phyloP scores from a whole-genome alignment of 176 grass and related monocot species.

The Oryza officinalis region DNA sequence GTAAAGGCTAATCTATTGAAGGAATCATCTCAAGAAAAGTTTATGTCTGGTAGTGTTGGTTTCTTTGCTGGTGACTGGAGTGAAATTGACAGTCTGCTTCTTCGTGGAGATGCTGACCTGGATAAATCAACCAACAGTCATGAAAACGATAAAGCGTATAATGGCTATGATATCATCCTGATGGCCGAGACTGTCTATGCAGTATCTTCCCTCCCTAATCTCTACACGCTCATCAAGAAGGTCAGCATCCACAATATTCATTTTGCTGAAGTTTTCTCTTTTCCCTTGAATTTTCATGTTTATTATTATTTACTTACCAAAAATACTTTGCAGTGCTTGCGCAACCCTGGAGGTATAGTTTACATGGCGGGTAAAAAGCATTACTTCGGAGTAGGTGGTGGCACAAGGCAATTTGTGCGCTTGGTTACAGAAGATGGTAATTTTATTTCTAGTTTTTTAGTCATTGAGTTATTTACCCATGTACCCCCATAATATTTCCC shows the following conservation, averaged over 20 bases:
- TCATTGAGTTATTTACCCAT: conserved; percentile 27
- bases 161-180: conserved; percentile 87
- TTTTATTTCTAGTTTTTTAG: conserved; percentile 24
- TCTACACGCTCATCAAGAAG: conserved; percentile 82
- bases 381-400: conserved; percentile 98
- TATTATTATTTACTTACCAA: conserved; percentile 11
- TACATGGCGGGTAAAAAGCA: conserved; percentile 96
- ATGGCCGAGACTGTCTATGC: conserved; percentile 96
- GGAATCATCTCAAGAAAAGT: conserved; percentile 40
- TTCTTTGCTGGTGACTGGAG: conserved; percentile 97
- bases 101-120: conserved; percentile 35
- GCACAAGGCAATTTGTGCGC: conserved; percentile 82
- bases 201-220: conserved; percentile 67
- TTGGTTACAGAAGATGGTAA: conserved; percentile 95
- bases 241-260: conserved; percentile 31
- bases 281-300: neutral
- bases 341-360: conserved; percentile 52
- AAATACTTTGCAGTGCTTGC: conserved; percentile 57
- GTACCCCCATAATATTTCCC: neutral
- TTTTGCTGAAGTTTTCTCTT: conserved; percentile 17
- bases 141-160: conserved; percentile 26
- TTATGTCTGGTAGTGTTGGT: conserved; percentile 42
- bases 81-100: conserved; percentile 78
- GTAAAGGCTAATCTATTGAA: conserved; percentile 69
- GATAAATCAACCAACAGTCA: conserved; percentile 39